phyloP scores from a whole-genome alignment of 257 asterid genomes.

The Phtheirospermum japonicum region DNA sequence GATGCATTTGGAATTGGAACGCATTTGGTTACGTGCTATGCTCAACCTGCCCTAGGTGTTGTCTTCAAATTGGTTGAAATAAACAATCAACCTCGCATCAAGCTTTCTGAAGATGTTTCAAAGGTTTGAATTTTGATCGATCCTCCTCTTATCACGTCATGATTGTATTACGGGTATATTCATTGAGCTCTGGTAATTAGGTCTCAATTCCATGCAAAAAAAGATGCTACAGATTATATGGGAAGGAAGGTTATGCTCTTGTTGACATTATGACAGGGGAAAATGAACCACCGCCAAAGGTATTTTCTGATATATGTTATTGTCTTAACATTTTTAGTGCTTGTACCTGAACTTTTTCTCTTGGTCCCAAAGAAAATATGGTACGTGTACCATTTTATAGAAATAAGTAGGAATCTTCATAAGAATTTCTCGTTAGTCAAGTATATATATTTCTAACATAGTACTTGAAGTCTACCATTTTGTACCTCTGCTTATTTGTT shows the following conservation, averaged over 20 bases:
- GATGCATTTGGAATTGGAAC: conserved; percentile 98
- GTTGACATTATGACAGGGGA: conserved; percentile 94
- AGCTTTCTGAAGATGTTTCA: conserved; percentile 94
- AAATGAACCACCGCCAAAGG: conserved; percentile 93
- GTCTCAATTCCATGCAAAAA: conserved; percentile 98
- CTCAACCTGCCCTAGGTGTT: conserved; percentile 94
- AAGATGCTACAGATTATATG: conserved; percentile 83
- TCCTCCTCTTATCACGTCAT: conserved; percentile 20
- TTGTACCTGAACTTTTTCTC: not conserved
- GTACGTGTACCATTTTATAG: not conserved
- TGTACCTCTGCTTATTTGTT: not conserved
- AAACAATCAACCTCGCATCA: conserved; percentile 92
- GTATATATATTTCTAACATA: conserved; percentile 4
- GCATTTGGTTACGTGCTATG: conserved; percentile 96
- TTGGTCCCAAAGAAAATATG: not conserved
- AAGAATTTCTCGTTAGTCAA: no score
- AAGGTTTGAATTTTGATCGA: conserved; percentile 67
- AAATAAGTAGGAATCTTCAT: conserved; percentile 6
- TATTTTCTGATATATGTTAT: conserved; percentile 23
- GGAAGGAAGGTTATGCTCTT: conserved; percentile 92
- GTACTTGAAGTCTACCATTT: not conserved
- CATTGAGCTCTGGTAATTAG: conserved; percentile 40
- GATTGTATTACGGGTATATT: conserved; percentile 12
- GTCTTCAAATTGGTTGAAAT: conserved; percentile 97
- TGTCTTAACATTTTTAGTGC: not conserved